Percentiles rank a stretch among this genome's conserved stretches.
phyloP scores from a whole-genome alignment of 176 grass and related monocot genomes.

The Guadua angustifolia region DNA sequence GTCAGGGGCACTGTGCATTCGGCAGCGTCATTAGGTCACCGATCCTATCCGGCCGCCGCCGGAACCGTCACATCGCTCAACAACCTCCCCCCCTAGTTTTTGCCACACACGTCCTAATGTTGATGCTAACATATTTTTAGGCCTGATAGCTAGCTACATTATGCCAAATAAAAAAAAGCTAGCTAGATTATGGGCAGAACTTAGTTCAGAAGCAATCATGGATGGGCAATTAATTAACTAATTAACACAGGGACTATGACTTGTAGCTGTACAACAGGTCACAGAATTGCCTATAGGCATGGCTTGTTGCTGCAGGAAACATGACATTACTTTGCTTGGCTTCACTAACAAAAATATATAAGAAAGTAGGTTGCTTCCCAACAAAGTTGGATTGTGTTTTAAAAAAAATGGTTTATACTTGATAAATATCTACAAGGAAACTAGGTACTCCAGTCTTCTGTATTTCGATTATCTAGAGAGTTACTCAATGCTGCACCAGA shows the following conservation, averaged over 20 bases:
- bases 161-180: neutral
- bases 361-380: neutral
- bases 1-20: neutral
- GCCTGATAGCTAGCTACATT: neutral
- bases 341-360: neutral
- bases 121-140: neutral
- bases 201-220: neutral
- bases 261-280: neutral
- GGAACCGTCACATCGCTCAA: constrained; percentile 53
- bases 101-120: constrained; percentile 37
- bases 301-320: neutral
- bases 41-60: constrained; percentile 37
- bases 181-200: neutral
- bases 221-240: neutral
- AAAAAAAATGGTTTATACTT: neutral
- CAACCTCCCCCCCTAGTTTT: constrained; percentile 20
- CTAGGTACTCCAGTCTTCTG: neutral
- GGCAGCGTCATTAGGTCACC: constrained; percentile 9
- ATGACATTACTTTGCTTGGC: neutral
- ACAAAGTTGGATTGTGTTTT: neutral
- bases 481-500: constrained; percentile 43
- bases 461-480: neutral
- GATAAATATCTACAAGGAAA: neutral
- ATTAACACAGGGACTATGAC: neutral
- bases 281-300: neutral